Percentiles rank a stretch among this genome's conserved stretches.
phyloP scores from a whole-genome alignment of 1,139 yeast species.

The Taiozyma onychis region DNA sequence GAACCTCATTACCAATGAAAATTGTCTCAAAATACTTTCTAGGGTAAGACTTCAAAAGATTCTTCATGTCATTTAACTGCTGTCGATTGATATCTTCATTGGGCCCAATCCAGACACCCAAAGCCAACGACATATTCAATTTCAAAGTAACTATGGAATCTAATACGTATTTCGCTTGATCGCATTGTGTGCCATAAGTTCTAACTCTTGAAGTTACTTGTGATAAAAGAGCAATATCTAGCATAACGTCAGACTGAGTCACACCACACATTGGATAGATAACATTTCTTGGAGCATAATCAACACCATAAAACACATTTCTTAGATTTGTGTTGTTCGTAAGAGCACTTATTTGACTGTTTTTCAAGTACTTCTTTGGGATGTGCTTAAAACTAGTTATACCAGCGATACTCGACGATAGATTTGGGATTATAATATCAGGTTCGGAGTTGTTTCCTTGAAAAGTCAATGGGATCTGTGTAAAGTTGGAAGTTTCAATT shows the following conservation, averaged over 20 bases:
- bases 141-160: constrained; percentile 46
- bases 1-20: constrained; percentile 58
- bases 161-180: constrained; percentile 47
- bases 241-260: constrained; percentile 40
- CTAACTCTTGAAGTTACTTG: constrained; percentile 52
- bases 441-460: background rate
- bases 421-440: constrained; percentile 1
- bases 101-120: constrained; percentile 61
- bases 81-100: constrained; percentile 35
- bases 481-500: background rate
- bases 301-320: constrained; percentile 49
- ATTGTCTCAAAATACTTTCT: constrained; percentile 43
- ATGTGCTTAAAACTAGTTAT: constrained; percentile 24
- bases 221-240: constrained; percentile 52
- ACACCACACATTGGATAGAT: constrained; percentile 47
- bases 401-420: constrained; percentile 17
- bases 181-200: constrained; percentile 60
- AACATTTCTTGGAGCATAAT: constrained; percentile 52
- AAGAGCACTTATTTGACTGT: constrained; percentile 27
- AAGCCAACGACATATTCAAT: constrained; percentile 49
- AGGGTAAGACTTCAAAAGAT: constrained; percentile 41
- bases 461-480: constrained; percentile 4
- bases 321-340: constrained; percentile 31
- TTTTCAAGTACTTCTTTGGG: constrained; percentile 28
- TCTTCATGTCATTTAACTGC: constrained; percentile 41